These are phyloP conservation scores for Astrothelium subdiscretum DNA, from an alignment of 495 filamentous ascomycete genomes.

Conservation along the genomic window DNA sequence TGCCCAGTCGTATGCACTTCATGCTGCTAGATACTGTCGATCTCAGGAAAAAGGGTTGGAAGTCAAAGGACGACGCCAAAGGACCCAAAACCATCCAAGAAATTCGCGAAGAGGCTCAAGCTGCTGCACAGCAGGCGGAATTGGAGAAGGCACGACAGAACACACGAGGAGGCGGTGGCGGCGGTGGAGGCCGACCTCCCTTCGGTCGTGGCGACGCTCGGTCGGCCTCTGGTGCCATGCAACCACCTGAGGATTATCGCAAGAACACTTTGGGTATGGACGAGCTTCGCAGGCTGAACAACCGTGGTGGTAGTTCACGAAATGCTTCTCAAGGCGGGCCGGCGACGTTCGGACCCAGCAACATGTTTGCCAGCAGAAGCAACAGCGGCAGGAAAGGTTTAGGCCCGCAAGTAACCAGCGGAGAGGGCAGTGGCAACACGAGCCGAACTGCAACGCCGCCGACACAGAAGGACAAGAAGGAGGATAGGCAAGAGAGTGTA, in stretches of 20 bases:
- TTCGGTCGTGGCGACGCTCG: constrained; percentile 79
- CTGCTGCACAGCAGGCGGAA: constrained; percentile 54
- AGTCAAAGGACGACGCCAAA: constrained; percentile 77
- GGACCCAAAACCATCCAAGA: constrained; percentile 93
- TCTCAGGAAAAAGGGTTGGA: constrained; percentile 62
- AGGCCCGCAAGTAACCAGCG: constrained; percentile 25
- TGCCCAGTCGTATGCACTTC: constrained; percentile 81
- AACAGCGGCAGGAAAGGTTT: constrained; percentile 70
- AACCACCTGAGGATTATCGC: constrained; percentile 55
- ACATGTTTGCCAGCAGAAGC: constrained; percentile 61
- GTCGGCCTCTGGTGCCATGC: constrained; percentile 56
- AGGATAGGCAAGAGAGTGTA: constrained; percentile 52
- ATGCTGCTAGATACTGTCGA: constrained; percentile 96
- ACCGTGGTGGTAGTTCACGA: constrained; percentile 30
- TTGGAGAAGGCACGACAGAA: constrained; percentile 47
- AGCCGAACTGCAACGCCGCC: constrained; percentile 84
- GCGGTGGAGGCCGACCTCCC: constrained; percentile 48
- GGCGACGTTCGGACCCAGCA: constrained; percentile 14
- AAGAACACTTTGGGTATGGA: constrained; percentile 78
- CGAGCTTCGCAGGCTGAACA: constrained; percentile 67
- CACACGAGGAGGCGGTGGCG: constrained; percentile 43
- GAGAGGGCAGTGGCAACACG: constrained; percentile 67
- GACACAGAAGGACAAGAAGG: constrained; percentile 49
- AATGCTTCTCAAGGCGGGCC: constrained; percentile 8
- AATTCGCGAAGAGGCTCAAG: constrained; percentile 72